Percentiles rank a stretch among this genome's conserved stretches.
Evolutionary conservation across 306 rosid species (phyloP).

Genomic region (Acacia acuminata): DNA sequence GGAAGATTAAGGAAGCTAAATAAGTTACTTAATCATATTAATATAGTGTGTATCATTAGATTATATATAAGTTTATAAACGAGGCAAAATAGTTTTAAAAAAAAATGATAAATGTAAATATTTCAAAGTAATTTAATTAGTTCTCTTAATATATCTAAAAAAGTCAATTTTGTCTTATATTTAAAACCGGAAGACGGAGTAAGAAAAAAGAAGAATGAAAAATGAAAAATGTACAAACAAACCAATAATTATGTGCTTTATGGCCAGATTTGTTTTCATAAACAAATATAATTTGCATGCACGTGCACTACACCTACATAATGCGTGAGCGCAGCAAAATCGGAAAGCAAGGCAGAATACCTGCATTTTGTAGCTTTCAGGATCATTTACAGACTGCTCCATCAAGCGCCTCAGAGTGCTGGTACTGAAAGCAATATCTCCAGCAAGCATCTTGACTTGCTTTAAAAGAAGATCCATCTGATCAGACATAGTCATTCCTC

Average conservation of each 20-base stretch:
- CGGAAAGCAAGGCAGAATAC: too few relatives aligned
- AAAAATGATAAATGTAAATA: too few relatives aligned
- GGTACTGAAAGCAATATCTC: conserved; percentile 93
- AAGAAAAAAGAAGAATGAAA: background rate
- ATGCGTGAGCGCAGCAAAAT: conserved; percentile 14
- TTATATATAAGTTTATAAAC: too few relatives aligned
- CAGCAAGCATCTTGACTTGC: conserved; percentile 99
- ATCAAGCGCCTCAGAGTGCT: conserved; percentile 93
- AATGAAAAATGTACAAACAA: background rate
- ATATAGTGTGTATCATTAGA: too few relatives aligned
- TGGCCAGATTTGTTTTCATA: background rate
- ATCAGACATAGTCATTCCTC: conserved; percentile 86
- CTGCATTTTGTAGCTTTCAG: conserved; percentile 77
- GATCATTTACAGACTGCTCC: conserved; percentile 84
- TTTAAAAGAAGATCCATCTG: conserved; percentile 95
- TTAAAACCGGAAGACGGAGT: too few relatives aligned
- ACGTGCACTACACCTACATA: background rate
- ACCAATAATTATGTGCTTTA: background rate
- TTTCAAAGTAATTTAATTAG: too few relatives aligned
- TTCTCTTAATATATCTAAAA: too few relatives aligned
- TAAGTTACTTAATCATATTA: too few relatives aligned
- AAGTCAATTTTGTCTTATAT: too few relatives aligned
- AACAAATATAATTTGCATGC: background rate
- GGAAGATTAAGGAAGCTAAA: too few relatives aligned
- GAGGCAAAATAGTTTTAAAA: too few relatives aligned